Evolutionary conservation across 2,329 filamentous ascomycete genomes (phyloP).

Genomic region (Epichloe scottii): DNA sequence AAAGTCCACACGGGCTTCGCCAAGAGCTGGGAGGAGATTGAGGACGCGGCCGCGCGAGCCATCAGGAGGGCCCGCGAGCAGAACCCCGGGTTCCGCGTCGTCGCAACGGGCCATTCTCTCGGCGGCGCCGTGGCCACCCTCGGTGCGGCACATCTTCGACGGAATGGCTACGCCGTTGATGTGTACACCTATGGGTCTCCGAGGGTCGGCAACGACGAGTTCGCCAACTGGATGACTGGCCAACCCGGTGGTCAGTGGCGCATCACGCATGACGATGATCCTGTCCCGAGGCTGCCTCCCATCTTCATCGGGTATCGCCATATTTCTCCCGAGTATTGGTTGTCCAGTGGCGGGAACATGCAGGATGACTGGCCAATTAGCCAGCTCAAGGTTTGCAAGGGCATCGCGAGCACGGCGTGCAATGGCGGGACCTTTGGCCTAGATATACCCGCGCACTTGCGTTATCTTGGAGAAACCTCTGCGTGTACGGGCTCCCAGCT

Average conservation of each 20-base stretch:
- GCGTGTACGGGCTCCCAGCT: constrained; percentile 22
- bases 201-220: constrained; percentile 45
- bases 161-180: constrained; percentile 31
- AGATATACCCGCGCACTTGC: constrained; percentile 30
- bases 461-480: constrained; percentile 35
- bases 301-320: constrained; percentile 49
- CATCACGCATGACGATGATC: constrained; percentile 55
- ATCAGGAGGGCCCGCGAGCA: constrained; percentile 29
- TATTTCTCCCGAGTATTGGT: constrained; percentile 58
- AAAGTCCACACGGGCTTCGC: constrained; percentile 45
- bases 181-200: constrained; percentile 57
- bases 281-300: constrained; percentile 55
- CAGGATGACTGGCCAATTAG: constrained; percentile 23
- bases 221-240: constrained; percentile 39
- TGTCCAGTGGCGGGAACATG: constrained; percentile 24
- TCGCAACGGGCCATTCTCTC: constrained; percentile 56
- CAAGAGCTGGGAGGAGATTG: constrained; percentile 44
- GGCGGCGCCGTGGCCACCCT: constrained; percentile 53
- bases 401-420: constrained; percentile 33
- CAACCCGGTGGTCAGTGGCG: constrained; percentile 45
- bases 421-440: constrained; percentile 37
- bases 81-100: constrained; percentile 39
- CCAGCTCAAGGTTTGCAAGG: constrained; percentile 35
- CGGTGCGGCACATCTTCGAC: constrained; percentile 43
- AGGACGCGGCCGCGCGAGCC: constrained; percentile 25